Conservation (phyloP, 1,139 yeast genomes). For the Candida tropicalis region DNA sequence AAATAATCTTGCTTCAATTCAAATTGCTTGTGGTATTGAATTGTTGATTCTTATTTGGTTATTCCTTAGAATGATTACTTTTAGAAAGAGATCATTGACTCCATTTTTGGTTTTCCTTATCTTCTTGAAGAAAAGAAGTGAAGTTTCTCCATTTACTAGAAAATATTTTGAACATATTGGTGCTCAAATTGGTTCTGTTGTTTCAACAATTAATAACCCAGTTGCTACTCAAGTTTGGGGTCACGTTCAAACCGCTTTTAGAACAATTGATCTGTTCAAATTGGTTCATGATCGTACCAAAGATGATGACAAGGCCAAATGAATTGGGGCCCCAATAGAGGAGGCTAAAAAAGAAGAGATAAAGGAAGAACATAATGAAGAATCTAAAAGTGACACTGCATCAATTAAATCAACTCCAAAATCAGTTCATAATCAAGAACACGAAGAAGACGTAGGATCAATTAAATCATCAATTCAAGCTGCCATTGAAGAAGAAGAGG, state of each 20-base stretch:
- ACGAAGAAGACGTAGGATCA: conserved; percentile 1
- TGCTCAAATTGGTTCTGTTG: conserved; percentile 67
- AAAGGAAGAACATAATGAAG: conserved; percentile 5
- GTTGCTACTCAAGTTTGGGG: conserved; percentile 66
- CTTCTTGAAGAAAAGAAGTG: conserved; percentile 79
- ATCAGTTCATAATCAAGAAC: conserved; percentile 6
- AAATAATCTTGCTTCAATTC: conserved; percentile 72
- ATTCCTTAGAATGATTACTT: conserved; percentile 57
- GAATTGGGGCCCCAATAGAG: conserved; percentile 10
- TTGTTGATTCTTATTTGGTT: conserved; percentile 55
- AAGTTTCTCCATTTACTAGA: conserved; percentile 75
- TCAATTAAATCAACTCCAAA: conserved; percentile 4
- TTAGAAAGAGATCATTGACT: conserved; percentile 65
- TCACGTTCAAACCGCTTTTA: conserved; percentile 49
- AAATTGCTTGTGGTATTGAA: conserved; percentile 73
- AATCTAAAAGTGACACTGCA: background rate
- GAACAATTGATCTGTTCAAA: conserved; percentile 33
- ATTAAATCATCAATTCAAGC: conserved; percentile 3
- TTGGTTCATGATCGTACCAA: conserved; percentile 42
- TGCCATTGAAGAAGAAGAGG: conserved; percentile 6
- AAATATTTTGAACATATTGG: conserved; percentile 71
- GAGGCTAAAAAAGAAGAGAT: conserved; percentile 8
- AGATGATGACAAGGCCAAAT: conserved; percentile 21
- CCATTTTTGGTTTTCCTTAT: conserved; percentile 59
- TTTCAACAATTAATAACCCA: conserved; percentile 61